Conservation (phyloP, 371 early-diverging fungal species). For the Mucor lusitanicus region DNA sequence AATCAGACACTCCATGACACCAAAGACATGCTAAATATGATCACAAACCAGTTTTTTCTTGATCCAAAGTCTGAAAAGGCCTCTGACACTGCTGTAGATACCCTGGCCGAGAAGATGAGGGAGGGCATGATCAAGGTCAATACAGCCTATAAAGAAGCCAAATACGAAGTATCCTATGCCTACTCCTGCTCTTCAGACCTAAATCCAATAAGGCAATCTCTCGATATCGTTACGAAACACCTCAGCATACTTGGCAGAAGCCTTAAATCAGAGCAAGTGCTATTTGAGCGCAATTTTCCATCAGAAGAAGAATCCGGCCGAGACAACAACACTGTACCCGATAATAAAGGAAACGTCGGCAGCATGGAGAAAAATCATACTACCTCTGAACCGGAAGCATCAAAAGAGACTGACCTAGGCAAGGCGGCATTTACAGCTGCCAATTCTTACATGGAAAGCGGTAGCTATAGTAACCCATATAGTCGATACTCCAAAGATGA, state of each 20-base stretch:
- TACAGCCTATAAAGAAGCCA: slow-evolving; percentile 43
- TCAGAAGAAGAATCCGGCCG: background rate
- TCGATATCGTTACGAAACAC: slow-evolving; percentile 38
- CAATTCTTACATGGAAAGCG: slow-evolving; percentile 1
- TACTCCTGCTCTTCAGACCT: slow-evolving; percentile 38
- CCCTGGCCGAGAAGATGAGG: slow-evolving; percentile 32
- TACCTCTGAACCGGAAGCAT: background rate
- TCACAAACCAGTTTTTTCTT: slow-evolving; percentile 42
- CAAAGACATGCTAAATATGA: slow-evolving; percentile 39
- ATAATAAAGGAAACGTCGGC: background rate
- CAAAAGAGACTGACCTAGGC: background rate
- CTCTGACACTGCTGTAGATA: slow-evolving; percentile 27
- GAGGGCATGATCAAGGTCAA: slow-evolving; percentile 40
- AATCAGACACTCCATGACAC: slow-evolving; percentile 33
- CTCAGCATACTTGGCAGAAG: slow-evolving; percentile 37
- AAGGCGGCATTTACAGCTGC: slow-evolving; percentile 8
- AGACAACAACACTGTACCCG: background rate
- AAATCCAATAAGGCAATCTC: slow-evolving; percentile 28
- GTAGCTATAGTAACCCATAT: background rate
- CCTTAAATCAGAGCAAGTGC: slow-evolving; percentile 34
- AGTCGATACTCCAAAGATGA: background rate
- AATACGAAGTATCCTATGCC: slow-evolving; percentile 40
- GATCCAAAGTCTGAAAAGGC: slow-evolving; percentile 29
- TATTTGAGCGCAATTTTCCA: slow-evolving; percentile 23
- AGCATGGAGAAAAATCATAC: background rate